Evolutionary conservation across 371 early-diverging fungal species (phyloP).

Genomic region (Mortierella sp.): DNA sequence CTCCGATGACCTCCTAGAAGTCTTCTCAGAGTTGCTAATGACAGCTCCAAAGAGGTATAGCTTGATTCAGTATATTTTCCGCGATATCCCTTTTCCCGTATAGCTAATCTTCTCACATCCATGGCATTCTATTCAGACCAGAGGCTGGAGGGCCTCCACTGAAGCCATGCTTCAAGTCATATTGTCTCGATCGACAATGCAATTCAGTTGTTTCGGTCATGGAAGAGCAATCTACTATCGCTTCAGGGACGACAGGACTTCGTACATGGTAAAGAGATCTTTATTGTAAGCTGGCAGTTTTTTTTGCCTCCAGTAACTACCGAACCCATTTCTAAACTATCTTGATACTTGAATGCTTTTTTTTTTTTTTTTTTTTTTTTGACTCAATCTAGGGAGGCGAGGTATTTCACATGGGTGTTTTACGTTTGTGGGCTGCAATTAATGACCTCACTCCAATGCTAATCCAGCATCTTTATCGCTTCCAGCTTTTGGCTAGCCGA

Average conservation of each 20-base stretch:
- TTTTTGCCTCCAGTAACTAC: background rate
- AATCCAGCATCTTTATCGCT: too few relatives aligned
- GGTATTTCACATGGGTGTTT: slow-evolving; percentile 13
- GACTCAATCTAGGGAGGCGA: slow-evolving; percentile 32
- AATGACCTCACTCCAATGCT: background rate
- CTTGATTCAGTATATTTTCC: background rate
- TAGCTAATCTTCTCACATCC: background rate
- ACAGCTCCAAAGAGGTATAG: slow-evolving; percentile 36
- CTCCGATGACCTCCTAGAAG: slow-evolving; percentile 34
- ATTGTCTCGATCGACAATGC: slow-evolving; percentile 33
- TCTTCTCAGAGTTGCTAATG: slow-evolving; percentile 42
- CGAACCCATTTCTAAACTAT: background rate
- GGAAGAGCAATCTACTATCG: slow-evolving; percentile 51
- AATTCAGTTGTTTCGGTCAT: slow-evolving; percentile 43
- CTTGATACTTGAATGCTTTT: too few relatives aligned
- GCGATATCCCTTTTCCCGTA: background rate
- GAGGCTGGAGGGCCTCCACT: slow-evolving; percentile 49
- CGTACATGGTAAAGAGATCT: slow-evolving; percentile 34
- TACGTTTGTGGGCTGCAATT: background rate
- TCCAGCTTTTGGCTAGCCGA: slow-evolving; percentile 49
- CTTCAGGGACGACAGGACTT: slow-evolving; percentile 46
- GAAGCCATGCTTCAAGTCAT: slow-evolving; percentile 45
- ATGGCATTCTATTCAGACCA: slow-evolving; percentile 10
- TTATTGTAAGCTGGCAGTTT: background rate
- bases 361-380: background rate